Evolutionary conservation across 1,284 basidiomycete genomes (phyloP), one percentile per base, ranked within the genome.

Genomic region (Ganoderma lingzhi): DNA sequence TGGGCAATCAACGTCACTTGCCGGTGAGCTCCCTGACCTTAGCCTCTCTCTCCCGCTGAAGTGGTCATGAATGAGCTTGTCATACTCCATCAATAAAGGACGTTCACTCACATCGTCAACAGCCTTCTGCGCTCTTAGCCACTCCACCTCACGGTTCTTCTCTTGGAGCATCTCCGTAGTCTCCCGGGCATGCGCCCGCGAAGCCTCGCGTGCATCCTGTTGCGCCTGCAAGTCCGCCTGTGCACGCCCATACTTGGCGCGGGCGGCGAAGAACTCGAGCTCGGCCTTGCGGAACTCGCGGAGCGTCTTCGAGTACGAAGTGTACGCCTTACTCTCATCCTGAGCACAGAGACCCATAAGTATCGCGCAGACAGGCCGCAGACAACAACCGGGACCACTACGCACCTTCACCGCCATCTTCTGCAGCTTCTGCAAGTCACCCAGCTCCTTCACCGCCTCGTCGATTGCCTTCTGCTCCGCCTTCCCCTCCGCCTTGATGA

Each of bases 91-190:
- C 0, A 30, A 23, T 39, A 19, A 63, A 23, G 10, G 3, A 1
- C 4, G 37, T 12, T 1, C 15, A 78, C 79, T 77, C 69, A 80
- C 79, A 61, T 88, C 87, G 71, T 89, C 87, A 3, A 85, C 83
- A n/a, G 82, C 82, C 73, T 85, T 85, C 77, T 84, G 82, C 28
- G 80, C 78, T 41, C 87, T 78, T 67, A 89, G 71, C 59, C 80
- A 80, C 67, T 89, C 87, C 0, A 90, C 82, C 77, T 89, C 87
- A 59, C 82, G 80, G 39, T 82, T 81, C 81, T 89, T 89, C 68
- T 85, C 84, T 73, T 85, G 84, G 69, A 88, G 78, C 73, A 80
- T 82, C 70, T 86, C 84, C 0, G 85, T 88, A 2, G 83, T 81
- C 64, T 85, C 82, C 53, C 78, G 78, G 0, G 86, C 85, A 51